Evolutionary conservation across 257 asterid genomes (phyloP).

Genomic region (Knoxia roxburghii): DNA sequence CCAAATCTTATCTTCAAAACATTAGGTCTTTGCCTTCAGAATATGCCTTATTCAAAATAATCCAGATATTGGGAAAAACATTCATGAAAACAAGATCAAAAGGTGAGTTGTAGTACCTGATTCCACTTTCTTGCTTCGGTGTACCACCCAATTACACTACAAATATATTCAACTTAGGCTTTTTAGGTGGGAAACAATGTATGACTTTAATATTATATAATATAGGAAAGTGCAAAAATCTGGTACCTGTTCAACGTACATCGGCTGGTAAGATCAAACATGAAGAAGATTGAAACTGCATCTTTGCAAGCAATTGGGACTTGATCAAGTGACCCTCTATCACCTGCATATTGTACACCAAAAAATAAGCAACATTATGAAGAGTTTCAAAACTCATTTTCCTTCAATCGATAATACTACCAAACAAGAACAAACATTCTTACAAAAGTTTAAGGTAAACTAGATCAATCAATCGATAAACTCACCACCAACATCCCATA

Average conservation of each 20-base stretch:
- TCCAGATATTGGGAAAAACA: background rate
- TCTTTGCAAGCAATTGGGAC: constrained; percentile 91
- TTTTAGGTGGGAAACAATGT: no score
- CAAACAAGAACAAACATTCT: background rate
- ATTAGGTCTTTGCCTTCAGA: background rate
- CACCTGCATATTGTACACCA: constrained; percentile 46
- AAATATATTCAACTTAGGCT: no score
- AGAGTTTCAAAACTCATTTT: background rate
- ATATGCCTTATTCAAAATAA: background rate
- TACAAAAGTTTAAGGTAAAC: background rate
- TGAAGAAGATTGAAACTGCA: constrained; percentile 75
- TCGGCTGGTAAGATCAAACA: constrained; percentile 90
- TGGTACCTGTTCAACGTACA: constrained; percentile 58
- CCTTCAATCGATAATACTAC: background rate
- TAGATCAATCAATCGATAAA: background rate
- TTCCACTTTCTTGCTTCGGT: constrained; percentile 84
- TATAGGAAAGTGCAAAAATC: background rate
- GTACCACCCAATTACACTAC: constrained; percentile 80
- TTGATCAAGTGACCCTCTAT: constrained; percentile 57
- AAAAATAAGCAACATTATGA: background rate
- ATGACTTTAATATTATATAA: no score
- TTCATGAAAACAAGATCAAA: background rate
- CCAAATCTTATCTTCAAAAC: background rate
- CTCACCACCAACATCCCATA: constrained; percentile 96
- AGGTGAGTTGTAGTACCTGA: constrained; percentile 36